Percentiles rank a stretch among this genome's conserved stretches.
Conservation (phyloP, 129 eudicot species). For the Saposhnikovia divaricata region DNA sequence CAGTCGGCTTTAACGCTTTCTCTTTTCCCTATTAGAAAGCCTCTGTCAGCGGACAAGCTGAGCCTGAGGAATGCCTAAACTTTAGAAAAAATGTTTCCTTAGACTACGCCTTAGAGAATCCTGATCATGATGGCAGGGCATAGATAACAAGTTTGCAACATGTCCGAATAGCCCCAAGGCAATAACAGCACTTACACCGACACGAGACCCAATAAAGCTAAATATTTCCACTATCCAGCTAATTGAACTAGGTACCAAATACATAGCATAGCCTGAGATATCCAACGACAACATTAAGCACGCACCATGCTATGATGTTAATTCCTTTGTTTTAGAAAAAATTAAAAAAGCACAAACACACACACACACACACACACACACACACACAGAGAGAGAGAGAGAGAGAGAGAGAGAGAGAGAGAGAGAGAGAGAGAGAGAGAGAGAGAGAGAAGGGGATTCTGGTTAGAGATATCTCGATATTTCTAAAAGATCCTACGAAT, state of each 20-base stretch:
- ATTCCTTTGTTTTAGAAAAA: neutral
- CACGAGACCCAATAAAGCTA: neutral
- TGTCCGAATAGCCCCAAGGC: neutral
- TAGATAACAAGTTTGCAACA: neutral
- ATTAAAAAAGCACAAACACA: neutral
- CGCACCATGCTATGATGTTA: neutral
- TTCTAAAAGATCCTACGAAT: neutral
- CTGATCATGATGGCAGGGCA: neutral
- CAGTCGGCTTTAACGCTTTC: neutral
- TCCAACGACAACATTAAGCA: neutral
- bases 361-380: neutral
- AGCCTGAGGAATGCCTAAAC: neutral
- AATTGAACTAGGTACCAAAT: neutral
- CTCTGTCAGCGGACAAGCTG: neutral
- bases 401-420: too few relatives aligned
- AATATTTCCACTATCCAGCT: neutral
- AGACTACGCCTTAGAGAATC: neutral
- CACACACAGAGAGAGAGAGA: too few relatives aligned
- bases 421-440: too few relatives aligned
- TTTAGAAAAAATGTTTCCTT: neutral
- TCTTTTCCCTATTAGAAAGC: neutral
- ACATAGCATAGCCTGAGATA: neutral
- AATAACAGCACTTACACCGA: neutral
- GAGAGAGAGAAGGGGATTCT: neutral
- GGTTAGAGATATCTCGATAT: neutral